These are phyloP conservation scores for Debaryomyces prosopidis DNA, from an alignment of 805 yeast genomes.

Conservation along the genomic window DNA sequence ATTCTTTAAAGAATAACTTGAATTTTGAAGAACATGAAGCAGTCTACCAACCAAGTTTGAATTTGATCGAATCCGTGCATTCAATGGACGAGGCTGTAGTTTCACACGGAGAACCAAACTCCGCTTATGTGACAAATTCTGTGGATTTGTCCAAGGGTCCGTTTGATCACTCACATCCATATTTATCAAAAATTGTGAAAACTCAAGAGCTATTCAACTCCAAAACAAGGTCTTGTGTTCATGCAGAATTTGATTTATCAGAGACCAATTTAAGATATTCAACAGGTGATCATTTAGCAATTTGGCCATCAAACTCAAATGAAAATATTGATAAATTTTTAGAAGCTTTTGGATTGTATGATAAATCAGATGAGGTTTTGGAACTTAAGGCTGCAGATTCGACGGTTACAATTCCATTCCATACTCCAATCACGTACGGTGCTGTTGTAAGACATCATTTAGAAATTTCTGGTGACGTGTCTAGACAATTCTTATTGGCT, in stretches of 20 bases:
- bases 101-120: conserved; percentile 79
- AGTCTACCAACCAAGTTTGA: conserved; percentile 69
- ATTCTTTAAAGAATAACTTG: conserved; percentile 60
- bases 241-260: conserved; percentile 82
- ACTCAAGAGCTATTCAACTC: conserved; percentile 73
- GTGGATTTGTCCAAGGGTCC: conserved; percentile 60
- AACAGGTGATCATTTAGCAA: conserved; percentile 94
- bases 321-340: conserved; percentile 71
- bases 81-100: conserved; percentile 31
- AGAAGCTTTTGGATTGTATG: conserved; percentile 58
- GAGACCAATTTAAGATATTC: conserved; percentile 75
- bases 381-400: conserved; percentile 69
- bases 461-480: conserved; percentile 90
- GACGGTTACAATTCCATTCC: conserved; percentile 63
- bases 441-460: conserved; percentile 82
- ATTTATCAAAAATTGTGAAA: conserved; percentile 61
- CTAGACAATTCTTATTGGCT: conserved; percentile 78
- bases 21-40: conserved; percentile 79
- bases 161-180: conserved; percentile 80
- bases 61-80: conserved; percentile 36
- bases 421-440: conserved; percentile 85
- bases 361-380: conserved; percentile 56
- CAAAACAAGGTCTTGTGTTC: conserved; percentile 75
- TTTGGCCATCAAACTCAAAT: conserved; percentile 89
- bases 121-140: conserved; percentile 34